Conservation (phyloP, 1,139 yeast genomes). For the Keqinozyma sinolaborantium region DNA sequence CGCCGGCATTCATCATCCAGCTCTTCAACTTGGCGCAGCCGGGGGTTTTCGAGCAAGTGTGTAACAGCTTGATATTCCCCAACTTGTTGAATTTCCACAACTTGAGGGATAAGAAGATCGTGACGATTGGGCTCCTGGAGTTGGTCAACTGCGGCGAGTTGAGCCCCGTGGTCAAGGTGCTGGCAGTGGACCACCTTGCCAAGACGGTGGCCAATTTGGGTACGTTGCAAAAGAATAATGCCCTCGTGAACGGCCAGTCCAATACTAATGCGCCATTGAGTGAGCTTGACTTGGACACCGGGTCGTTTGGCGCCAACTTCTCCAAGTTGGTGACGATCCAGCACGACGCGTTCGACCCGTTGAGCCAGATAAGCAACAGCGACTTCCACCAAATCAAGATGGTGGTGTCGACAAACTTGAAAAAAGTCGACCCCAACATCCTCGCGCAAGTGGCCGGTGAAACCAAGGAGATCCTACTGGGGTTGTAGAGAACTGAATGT, state of each 20-base stretch:
- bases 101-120: slow-evolving; percentile 69
- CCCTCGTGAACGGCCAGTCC: slow-evolving; percentile 3
- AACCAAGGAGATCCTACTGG: slow-evolving; percentile 15
- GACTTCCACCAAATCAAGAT: slow-evolving; percentile 29
- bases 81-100: slow-evolving; percentile 65
- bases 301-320: slow-evolving; percentile 81
- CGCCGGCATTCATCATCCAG: slow-evolving; percentile 50
- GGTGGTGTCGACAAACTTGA: slow-evolving; percentile 27
- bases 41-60: slow-evolving; percentile 65
- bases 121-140: slow-evolving; percentile 70
- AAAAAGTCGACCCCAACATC: slow-evolving; percentile 28
- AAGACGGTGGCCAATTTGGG: slow-evolving; percentile 41
- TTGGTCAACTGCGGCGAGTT: slow-evolving; percentile 27
- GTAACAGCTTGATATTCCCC: slow-evolving; percentile 61
- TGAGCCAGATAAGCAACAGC: slow-evolving; percentile 39
- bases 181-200: slow-evolving; percentile 51
- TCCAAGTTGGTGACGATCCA: slow-evolving; percentile 69
- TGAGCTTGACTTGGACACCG: slow-evolving; percentile 60
- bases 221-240: slow-evolving; percentile 22
- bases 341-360: slow-evolving; percentile 65
- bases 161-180: slow-evolving; percentile 38
- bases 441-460: slow-evolving; percentile 26
- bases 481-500: slow-evolving; percentile 4
- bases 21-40: slow-evolving; percentile 63
- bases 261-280: slow-evolving; percentile 27